These are phyloP conservation scores for Neofusicoccum sp. DNA, from an alignment of 2,329 filamentous ascomycete genomes.

Conservation along the genomic window DNA sequence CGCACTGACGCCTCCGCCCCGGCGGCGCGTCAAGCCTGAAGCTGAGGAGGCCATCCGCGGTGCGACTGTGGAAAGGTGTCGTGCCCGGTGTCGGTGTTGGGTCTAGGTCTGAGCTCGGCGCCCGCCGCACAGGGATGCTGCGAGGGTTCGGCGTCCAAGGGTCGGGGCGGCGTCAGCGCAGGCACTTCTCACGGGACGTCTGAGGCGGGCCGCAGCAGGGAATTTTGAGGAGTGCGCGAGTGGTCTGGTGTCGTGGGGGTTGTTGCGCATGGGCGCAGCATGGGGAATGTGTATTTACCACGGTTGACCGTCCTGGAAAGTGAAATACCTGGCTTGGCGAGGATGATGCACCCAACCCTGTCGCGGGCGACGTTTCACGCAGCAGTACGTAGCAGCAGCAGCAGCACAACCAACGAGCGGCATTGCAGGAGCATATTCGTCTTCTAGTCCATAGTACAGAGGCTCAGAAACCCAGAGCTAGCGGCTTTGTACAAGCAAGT, in stretches of 20 bases:
- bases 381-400: not conserved
- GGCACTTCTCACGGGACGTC: not conserved
- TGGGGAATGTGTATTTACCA: constrained; percentile 15
- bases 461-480: constrained; percentile 38
- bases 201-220: not conserved
- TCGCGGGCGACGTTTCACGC: constrained; percentile 20
- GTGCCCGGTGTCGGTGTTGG: constrained; percentile 20
- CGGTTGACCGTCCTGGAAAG: not conserved
- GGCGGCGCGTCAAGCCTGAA: constrained; percentile 72
- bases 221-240: not conserved
- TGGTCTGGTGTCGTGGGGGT: constrained; percentile 10
- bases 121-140: constrained; percentile 22
- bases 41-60: constrained; percentile 65
- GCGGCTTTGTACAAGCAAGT: constrained; percentile 29
- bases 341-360: constrained; percentile 11
- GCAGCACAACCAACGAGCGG: constrained; percentile 2
- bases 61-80: constrained; percentile 25
- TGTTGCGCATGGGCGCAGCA: constrained; percentile 12
- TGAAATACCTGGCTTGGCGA: constrained; percentile 20
- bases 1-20: constrained; percentile 64
- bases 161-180: constrained; percentile 1
- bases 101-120: constrained; percentile 20
- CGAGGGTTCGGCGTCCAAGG: constrained; percentile 19
- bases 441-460: constrained; percentile 39
- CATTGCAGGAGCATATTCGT: constrained; percentile 24